These are phyloP conservation scores for Macrocybe gigantea DNA, from an alignment of 768 basidiomycete genomes.

Conservation along the genomic window DNA sequence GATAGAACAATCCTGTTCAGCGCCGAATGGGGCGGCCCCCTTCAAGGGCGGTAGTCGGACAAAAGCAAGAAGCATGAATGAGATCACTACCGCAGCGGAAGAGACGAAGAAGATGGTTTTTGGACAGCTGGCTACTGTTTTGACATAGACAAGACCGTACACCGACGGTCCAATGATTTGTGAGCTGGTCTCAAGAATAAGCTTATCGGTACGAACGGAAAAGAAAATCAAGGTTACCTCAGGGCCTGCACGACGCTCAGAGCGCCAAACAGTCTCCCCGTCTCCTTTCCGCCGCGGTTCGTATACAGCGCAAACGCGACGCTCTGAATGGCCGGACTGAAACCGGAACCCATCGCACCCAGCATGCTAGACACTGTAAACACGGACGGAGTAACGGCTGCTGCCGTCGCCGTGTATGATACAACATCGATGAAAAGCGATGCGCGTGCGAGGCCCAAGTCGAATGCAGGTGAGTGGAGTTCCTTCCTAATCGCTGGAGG, in stretches of 20 bases:
- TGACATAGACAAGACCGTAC: slow-evolving; percentile 66
- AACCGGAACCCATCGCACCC: slow-evolving; percentile 51
- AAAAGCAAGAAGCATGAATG: slow-evolving; percentile 39
- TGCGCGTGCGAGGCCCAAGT: slow-evolving; percentile 55
- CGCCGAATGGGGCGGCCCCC: background rate
- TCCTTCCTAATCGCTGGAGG: slow-evolving; percentile 16
- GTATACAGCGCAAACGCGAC: slow-evolving; percentile 65
- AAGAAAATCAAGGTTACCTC: slow-evolving; percentile 30
- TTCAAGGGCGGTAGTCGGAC: slow-evolving; percentile 31
- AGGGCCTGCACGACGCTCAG: slow-evolving; percentile 70
- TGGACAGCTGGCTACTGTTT: slow-evolving; percentile 67
- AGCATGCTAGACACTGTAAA: slow-evolving; percentile 49
- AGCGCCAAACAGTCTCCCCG: slow-evolving; percentile 76
- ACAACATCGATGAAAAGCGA: slow-evolving; percentile 53
- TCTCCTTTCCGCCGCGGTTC: slow-evolving; percentile 50
- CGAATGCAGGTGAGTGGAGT: slow-evolving; percentile 47
- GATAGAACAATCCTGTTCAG: too few relatives aligned
- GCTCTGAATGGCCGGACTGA: slow-evolving; percentile 61
- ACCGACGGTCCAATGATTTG: slow-evolving; percentile 68
- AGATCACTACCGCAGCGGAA: slow-evolving; percentile 28
- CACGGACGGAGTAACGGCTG: slow-evolving; percentile 34
- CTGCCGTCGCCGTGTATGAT: slow-evolving; percentile 41
- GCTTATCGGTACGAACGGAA: background rate
- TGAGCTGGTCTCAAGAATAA: slow-evolving; percentile 31
- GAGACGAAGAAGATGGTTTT: slow-evolving; percentile 64